A percentile compares a stretch with the other conserved stretches of the same genome.
Evolutionary conservation across 768 basidiomycete species (phyloP).

Genomic region (Rhizopogon vesiculosus): DNA sequence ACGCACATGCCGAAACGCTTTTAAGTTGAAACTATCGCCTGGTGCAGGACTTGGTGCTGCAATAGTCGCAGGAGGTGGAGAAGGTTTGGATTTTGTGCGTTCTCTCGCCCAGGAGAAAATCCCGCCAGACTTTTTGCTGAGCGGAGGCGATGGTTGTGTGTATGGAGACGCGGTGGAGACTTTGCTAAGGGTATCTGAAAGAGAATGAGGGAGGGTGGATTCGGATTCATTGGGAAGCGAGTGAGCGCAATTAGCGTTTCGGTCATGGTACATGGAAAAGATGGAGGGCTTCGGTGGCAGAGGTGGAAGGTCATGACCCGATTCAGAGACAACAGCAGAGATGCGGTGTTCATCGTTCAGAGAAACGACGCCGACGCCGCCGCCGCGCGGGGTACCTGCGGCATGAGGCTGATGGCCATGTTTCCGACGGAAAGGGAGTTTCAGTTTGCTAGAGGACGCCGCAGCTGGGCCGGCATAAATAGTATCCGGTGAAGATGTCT

Average conservation of each 20-base stretch:
- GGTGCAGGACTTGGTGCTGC: constrained; percentile 18
- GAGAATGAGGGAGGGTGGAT: constrained; percentile 13
- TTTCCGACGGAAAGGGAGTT: constrained; percentile 40
- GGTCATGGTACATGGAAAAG: constrained; percentile 56
- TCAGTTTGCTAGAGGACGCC: constrained; percentile 40
- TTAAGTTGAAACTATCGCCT: constrained; percentile 57
- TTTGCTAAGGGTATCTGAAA: constrained; percentile 17
- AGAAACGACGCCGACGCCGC: constrained; percentile 9
- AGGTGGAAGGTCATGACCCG: constrained; percentile 41
- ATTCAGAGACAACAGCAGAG: constrained; percentile 39
- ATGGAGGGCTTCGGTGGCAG: constrained; percentile 63
- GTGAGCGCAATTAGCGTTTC: constrained; percentile 50
- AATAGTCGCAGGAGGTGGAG: constrained; percentile 29
- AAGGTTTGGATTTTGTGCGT: constrained; percentile 31
- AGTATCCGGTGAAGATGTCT: constrained; percentile 3
- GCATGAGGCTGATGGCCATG: constrained; percentile 13
- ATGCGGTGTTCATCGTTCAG: constrained; percentile 23
- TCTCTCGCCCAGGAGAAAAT: constrained; percentile 31
- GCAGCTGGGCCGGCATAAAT: constrained; percentile 20
- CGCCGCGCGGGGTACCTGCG: not conserved
- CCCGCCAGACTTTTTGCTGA: constrained; percentile 31
- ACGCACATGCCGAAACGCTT: constrained; percentile 66
- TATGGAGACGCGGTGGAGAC: constrained; percentile 6
- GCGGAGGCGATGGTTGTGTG: constrained; percentile 10
- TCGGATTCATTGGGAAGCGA: constrained; percentile 52